Evolutionary conservation across 2,329 filamentous ascomycete genomes (phyloP).

Genomic region (Keithomyces neogunnii): DNA sequence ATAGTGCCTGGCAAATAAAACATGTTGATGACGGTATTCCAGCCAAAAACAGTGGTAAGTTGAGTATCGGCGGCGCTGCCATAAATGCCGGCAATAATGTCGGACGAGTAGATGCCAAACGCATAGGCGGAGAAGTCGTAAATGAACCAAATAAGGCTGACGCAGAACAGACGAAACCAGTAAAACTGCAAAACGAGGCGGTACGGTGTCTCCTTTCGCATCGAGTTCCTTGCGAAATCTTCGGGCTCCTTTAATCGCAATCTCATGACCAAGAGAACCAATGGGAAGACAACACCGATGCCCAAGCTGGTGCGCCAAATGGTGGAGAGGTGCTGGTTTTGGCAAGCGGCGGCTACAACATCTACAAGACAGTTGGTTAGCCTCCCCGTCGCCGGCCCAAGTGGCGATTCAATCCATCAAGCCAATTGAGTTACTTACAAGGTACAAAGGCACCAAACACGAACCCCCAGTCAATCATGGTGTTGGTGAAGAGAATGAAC

Average conservation of each 20-base stretch:
- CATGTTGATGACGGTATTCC: slow-evolving; percentile 80
- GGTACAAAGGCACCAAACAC: slow-evolving; percentile 74
- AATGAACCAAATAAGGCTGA: slow-evolving; percentile 75
- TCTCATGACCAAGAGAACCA: slow-evolving; percentile 63
- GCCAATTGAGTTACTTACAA: slow-evolving; percentile 20
- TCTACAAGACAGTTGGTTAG: slow-evolving; percentile 16
- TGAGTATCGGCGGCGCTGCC: slow-evolving; percentile 38
- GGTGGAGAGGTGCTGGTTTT: slow-evolving; percentile 55
- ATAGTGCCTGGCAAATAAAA: slow-evolving; percentile 84
- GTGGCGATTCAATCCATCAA: neutral
- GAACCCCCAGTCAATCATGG: slow-evolving; percentile 78
- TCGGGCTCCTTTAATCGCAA: slow-evolving; percentile 70
- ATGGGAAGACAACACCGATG: slow-evolving; percentile 68
- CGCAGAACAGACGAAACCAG: slow-evolving; percentile 60
- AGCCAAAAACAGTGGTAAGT: slow-evolving; percentile 74
- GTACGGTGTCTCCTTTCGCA: slow-evolving; percentile 54
- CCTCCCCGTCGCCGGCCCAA: neutral
- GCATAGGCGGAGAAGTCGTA: slow-evolving; percentile 85
- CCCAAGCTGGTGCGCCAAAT: slow-evolving; percentile 80
- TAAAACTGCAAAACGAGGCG: slow-evolving; percentile 55
- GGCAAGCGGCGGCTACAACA: slow-evolving; percentile 46
- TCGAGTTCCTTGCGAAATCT: slow-evolving; percentile 63
- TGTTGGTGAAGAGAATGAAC: slow-evolving; percentile 87
- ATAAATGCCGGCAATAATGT: slow-evolving; percentile 61
- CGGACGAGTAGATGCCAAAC: slow-evolving; percentile 76